Base-by-base conservation (phyloP, 2,329 filamentous ascomycete species). In the Colletotrichum kahawae region DNA sequence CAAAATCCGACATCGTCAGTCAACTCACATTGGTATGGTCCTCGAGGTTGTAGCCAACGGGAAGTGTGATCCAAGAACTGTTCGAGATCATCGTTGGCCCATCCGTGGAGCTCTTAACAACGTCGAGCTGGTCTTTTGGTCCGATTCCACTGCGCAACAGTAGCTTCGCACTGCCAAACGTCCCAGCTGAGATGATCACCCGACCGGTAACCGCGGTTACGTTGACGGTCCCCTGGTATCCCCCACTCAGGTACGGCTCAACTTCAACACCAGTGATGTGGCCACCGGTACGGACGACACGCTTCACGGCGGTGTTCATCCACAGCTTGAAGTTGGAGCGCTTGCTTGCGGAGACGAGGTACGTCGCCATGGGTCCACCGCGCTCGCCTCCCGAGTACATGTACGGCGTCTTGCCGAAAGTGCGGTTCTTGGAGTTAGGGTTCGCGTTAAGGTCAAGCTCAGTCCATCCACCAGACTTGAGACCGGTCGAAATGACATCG, bases 141-240 rank as follows among this genome's bases (percentile, higher is more conserved):
- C 93, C 93, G 77, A 94, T 95, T 78, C 93, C 87, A 64, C 91
- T 93, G 79, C 92, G 88, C 83, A 94, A 87, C 4, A 95, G 88
- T 63, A 95, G 85, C 83, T 93, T 93, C 16, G 92, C 87, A 3
- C 92, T 92, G n/a, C 92, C 92, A 76, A 95, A 94, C 1, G 93
- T 86, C 63, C 93, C 93, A 1, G 92, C 90, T 21, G 93, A 90
- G 36, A 95, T 84, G 78, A 95, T 90, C 59, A 95, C 92, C 67
- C 92, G 90, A 12, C 93, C 93, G 14, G 88, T 90, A 48, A 84
- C 82, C 6, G 87, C 79, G 27, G 92, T 91, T 71, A 94, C 83
- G 8, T 91, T 91, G 77, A 94, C 87, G 10, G 88, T 89, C 6
- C 92, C 91, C 31, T 85, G 86, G 77, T 89, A 88, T 10, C 92